A percentile compares a stretch with the other conserved stretches of the same genome.
phyloP scores from a whole-genome alignment of 2,329 filamentous ascomycete genomes.

The Ilyonectria mors-panacis region DNA sequence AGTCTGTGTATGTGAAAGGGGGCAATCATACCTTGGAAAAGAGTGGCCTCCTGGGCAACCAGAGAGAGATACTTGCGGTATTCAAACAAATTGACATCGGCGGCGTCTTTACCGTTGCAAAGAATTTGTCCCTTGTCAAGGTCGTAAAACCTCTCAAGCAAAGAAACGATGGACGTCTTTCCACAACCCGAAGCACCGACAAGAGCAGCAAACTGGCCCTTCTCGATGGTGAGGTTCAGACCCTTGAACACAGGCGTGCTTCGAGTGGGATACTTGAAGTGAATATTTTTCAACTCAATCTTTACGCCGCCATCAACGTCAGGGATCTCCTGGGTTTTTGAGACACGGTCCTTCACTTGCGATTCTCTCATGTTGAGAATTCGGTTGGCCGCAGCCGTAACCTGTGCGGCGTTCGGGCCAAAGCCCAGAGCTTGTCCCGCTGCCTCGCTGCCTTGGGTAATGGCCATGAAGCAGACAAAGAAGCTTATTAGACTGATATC shows the following conservation, averaged over 20 bases:
- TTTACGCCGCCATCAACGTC: conserved; percentile 65
- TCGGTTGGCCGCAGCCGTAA: conserved; percentile 71
- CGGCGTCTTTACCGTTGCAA: conserved; percentile 74
- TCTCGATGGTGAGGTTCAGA: conserved; percentile 75
- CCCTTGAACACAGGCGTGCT: conserved; percentile 71
- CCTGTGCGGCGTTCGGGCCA: conserved; percentile 74
- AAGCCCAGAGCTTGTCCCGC: conserved; percentile 79
- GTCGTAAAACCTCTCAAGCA: conserved; percentile 80
- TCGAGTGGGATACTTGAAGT: conserved; percentile 74
- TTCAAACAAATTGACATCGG: conserved; percentile 69
- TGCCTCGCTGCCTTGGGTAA: conserved; percentile 77
- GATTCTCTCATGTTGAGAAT: conserved; percentile 68
- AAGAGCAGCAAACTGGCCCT: conserved; percentile 79
- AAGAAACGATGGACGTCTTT: conserved; percentile 79
- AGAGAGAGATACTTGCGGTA: conserved; percentile 78
- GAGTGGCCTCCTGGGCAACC: conserved; percentile 81
- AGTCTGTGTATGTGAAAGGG: neutral
- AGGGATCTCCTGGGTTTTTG: conserved; percentile 56
- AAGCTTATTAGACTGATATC: conserved; percentile 65
- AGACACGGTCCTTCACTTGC: conserved; percentile 53
- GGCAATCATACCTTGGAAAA: conserved; percentile 72
- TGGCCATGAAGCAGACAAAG: conserved; percentile 74
- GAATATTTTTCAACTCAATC: conserved; percentile 69
- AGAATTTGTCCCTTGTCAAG: conserved; percentile 74
- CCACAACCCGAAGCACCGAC: conserved; percentile 80